phyloP scores from a whole-genome alignment of 768 basidiomycete species.

The Pisolithus albus region DNA sequence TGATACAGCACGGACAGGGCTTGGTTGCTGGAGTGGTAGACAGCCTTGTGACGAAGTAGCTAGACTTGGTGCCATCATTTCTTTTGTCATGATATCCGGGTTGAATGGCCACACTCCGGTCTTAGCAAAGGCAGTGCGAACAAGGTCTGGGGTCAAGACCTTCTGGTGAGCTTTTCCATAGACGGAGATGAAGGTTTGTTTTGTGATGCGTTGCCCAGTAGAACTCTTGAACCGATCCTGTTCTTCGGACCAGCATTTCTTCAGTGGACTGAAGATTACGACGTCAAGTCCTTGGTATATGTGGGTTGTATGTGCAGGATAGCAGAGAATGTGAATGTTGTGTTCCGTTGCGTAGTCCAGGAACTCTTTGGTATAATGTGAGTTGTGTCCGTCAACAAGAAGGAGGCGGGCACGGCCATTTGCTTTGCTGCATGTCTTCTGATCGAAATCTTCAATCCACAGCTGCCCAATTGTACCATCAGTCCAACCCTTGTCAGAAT shows the following conservation, averaged over 20 bases:
- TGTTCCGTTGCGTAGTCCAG: no score
- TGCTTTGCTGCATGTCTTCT: no score
- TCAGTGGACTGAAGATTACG: slow-evolving; percentile 28
- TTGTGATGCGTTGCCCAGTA: background rate
- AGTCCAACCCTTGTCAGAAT: slow-evolving; percentile 17
- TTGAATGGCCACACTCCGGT: slow-evolving; percentile 20
- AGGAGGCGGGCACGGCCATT: no score
- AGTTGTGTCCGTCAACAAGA: no score
- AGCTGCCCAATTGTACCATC: background rate
- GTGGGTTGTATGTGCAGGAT: no score
- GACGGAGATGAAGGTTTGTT: background rate
- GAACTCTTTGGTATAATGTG: no score
- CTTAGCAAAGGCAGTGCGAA: slow-evolving; percentile 15
- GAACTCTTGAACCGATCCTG: background rate
- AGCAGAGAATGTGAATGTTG: no score
- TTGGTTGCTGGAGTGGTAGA: slow-evolving; percentile 13
- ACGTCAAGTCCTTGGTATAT: slow-evolving; percentile 39
- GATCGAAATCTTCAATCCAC: slow-evolving; percentile 7
- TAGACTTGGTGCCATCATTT: slow-evolving; percentile 18
- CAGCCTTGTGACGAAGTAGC: slow-evolving; percentile 1
- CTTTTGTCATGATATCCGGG: slow-evolving; percentile 12
- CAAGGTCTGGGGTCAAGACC: slow-evolving; percentile 22
- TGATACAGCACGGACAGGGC: background rate
- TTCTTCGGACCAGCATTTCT: slow-evolving; percentile 21
- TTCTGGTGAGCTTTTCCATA: background rate